Conservation (phyloP, 2,329 filamentous ascomycete genomes). For the Pyricularia grisea region DNA sequence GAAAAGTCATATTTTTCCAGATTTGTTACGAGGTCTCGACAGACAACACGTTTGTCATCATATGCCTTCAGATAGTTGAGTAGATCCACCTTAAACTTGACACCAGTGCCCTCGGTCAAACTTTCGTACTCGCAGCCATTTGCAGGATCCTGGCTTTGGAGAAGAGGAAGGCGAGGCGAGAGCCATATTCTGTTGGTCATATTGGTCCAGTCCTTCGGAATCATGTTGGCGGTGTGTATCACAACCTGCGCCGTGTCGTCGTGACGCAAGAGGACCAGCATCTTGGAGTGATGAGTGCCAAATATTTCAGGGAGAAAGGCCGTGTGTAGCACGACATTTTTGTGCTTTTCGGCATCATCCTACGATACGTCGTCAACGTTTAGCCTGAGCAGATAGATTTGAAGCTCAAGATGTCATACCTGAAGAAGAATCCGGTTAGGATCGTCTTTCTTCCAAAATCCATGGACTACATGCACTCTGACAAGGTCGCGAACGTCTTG, state of each 20-base stretch:
- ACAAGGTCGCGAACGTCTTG: slow-evolving; percentile 37
- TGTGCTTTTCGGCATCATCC: slow-evolving; percentile 50
- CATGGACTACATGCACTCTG: slow-evolving; percentile 47
- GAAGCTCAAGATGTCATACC: slow-evolving; percentile 28
- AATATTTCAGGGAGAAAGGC: slow-evolving; percentile 78
- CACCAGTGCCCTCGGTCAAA: slow-evolving; percentile 46
- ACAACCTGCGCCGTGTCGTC: slow-evolving; percentile 70
- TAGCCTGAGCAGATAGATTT: not conserved
- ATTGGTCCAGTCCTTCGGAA: slow-evolving; percentile 76
- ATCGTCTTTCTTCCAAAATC: slow-evolving; percentile 61
- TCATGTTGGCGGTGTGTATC: slow-evolving; percentile 89
- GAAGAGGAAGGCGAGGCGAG: slow-evolving; percentile 58
- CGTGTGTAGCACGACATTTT: slow-evolving; percentile 60
- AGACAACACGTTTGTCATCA: slow-evolving; percentile 44
- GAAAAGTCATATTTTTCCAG: slow-evolving; percentile 61
- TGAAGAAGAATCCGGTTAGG: slow-evolving; percentile 44
- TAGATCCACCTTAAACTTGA: slow-evolving; percentile 67
- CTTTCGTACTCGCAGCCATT: slow-evolving; percentile 7
- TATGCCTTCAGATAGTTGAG: slow-evolving; percentile 65
- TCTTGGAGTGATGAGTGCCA: slow-evolving; percentile 80
- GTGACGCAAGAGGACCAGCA: slow-evolving; percentile 73
- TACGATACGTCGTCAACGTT: slow-evolving; percentile 18
- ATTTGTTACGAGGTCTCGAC: slow-evolving; percentile 43
- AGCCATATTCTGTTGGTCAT: slow-evolving; percentile 80
- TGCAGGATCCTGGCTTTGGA: slow-evolving; percentile 9